Conservation (phyloP, 768 basidiomycete species). For the Russula dissimulans region DNA sequence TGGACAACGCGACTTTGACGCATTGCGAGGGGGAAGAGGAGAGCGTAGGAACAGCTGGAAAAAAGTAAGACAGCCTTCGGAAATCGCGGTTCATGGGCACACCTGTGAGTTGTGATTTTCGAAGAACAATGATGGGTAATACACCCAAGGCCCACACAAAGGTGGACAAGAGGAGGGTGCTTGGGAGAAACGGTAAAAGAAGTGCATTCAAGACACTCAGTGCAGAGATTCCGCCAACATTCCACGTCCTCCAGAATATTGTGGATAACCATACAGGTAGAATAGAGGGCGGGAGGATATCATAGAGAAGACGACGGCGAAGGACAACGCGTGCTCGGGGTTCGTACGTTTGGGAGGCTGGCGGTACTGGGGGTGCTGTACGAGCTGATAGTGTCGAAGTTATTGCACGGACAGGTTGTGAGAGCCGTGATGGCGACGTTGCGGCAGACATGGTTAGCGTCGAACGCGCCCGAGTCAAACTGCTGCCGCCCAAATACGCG, state of each 20-base stretch:
- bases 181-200: slow-evolving; percentile 30
- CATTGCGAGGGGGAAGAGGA: slow-evolving; percentile 45
- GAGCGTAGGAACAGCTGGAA: slow-evolving; percentile 37
- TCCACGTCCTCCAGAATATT: slow-evolving; percentile 37
- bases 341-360: slow-evolving; percentile 51
- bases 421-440: slow-evolving; percentile 18
- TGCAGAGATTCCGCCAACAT: slow-evolving; percentile 28
- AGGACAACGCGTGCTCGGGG: slow-evolving; percentile 57
- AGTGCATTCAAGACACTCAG: slow-evolving; percentile 32
- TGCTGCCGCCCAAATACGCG: background rate
- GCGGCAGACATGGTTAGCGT: background rate
- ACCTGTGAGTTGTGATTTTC: slow-evolving; percentile 56
- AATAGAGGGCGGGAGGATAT: slow-evolving; percentile 44
- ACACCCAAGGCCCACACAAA: slow-evolving; percentile 44
- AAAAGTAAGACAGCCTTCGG: background rate
- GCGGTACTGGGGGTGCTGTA: slow-evolving; percentile 46
- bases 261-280: slow-evolving; percentile 38
- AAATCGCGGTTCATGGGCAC: slow-evolving; percentile 22
- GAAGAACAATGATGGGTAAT: slow-evolving; percentile 46
- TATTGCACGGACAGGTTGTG: slow-evolving; percentile 36
- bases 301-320: slow-evolving; percentile 47
- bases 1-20: slow-evolving; percentile 38
- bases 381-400: slow-evolving; percentile 32
- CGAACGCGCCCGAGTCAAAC: too few species aligned
- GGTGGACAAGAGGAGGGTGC: slow-evolving; percentile 33